Conservation (phyloP, 129 eudicot species). For the Ambrosia trifida region DNA sequence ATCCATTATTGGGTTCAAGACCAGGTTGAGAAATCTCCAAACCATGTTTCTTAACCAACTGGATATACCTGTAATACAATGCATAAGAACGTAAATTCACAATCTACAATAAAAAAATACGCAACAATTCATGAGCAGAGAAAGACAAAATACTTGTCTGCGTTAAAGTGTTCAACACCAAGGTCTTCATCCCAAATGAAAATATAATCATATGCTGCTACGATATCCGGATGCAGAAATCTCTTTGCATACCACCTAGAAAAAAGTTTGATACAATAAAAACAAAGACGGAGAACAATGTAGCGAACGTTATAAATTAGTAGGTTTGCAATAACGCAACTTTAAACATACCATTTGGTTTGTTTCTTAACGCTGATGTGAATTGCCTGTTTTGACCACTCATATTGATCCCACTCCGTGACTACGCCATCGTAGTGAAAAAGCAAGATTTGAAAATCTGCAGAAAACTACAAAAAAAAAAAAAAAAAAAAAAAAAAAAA, state of each 20-base stretch:
- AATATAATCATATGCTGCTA: slow-evolving; percentile 90
- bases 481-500: slow-evolving; percentile 74
- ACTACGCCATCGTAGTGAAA: slow-evolving; percentile 83
- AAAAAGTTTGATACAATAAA: slow-evolving; percentile 1
- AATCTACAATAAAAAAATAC: not conserved
- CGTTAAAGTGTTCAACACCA: slow-evolving; percentile 88
- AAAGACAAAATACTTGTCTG: slow-evolving; percentile 52
- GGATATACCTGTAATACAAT: slow-evolving; percentile 52
- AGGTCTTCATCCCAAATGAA: slow-evolving; percentile 99
- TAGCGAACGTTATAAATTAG: not conserved
- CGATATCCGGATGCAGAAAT: slow-evolving; percentile 89
- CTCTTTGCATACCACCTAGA: slow-evolving; percentile 95
- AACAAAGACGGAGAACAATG: not conserved
- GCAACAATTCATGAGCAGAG: slow-evolving; percentile 1
- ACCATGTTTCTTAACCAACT: slow-evolving; percentile 79
- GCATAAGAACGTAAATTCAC: not conserved
- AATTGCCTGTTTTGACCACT: slow-evolving; percentile 78
- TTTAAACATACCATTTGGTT: slow-evolving; percentile 66
- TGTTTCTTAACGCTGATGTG: slow-evolving; percentile 65
- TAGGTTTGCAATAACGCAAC: not conserved
- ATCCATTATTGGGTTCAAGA: slow-evolving; percentile 92
- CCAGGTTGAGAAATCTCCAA: slow-evolving; percentile 97
- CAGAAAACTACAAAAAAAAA: slow-evolving; percentile 69
- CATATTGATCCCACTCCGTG: slow-evolving; percentile 83
- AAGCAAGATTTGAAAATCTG: slow-evolving; percentile 67